Percentiles rank a stretch among this genome's conserved stretches.
These are phyloP conservation scores for Mycogone perniciosa DNA, from an alignment of 2,329 filamentous ascomycete genomes.

Conservation along the genomic window DNA sequence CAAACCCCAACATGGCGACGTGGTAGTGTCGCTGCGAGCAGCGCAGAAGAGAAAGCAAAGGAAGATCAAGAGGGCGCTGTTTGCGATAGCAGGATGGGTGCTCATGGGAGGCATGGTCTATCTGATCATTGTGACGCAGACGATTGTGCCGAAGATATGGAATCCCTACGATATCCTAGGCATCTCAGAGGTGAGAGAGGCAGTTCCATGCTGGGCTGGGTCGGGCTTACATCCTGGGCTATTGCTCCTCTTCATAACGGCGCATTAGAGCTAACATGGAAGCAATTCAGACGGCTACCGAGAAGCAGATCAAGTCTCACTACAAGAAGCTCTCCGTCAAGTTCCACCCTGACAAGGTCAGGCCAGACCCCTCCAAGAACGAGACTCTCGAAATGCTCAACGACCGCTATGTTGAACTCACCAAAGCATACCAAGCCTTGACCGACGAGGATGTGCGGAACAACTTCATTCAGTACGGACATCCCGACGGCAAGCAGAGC, in stretches of 20 bases:
- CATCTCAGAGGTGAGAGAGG: slow-evolving; percentile 61
- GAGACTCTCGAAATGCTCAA: slow-evolving; percentile 81
- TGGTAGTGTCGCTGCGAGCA: slow-evolving; percentile 75
- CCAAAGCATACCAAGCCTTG: slow-evolving; percentile 95
- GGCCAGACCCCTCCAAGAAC: slow-evolving; percentile 78
- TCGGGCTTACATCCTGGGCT: no score
- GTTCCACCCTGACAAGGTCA: slow-evolving; percentile 88
- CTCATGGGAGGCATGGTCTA: slow-evolving; percentile 89
- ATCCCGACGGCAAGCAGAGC: slow-evolving; percentile 96
- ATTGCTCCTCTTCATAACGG: background rate
- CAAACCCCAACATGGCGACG: slow-evolving; percentile 72
- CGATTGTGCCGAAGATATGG: slow-evolving; percentile 72
- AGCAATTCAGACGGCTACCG: slow-evolving; percentile 59
- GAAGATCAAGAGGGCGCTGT: slow-evolving; percentile 74
- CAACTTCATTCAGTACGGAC: slow-evolving; percentile 92
- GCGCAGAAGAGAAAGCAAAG: slow-evolving; percentile 87
- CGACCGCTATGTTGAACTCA: slow-evolving; percentile 85
- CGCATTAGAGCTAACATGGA: slow-evolving; percentile 6
- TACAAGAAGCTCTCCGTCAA: slow-evolving; percentile 83
- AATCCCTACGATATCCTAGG: slow-evolving; percentile 95
- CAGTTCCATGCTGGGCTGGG: no score
- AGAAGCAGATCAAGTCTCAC: slow-evolving; percentile 86
- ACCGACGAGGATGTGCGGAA: slow-evolving; percentile 96
- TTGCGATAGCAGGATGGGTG: slow-evolving; percentile 71
- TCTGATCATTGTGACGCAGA: slow-evolving; percentile 73